Evolutionary conservation across 768 basidiomycete species (phyloP), one percentile per base, ranked within the genome.

Genomic region (Suillus subluteus): DNA sequence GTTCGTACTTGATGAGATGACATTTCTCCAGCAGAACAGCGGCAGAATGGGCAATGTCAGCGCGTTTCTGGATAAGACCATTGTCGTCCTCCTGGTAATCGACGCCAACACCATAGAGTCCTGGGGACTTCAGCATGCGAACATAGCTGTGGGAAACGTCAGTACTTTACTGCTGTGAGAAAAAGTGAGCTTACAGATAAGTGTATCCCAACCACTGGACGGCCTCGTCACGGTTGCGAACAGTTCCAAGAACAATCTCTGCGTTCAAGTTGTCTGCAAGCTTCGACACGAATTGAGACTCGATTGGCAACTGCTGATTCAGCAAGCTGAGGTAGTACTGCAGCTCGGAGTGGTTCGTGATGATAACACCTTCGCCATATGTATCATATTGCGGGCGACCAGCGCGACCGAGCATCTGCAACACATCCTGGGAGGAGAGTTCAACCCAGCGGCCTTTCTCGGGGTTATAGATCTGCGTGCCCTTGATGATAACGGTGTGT

Each of bases 401-500:
- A 3, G 98, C 98, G 71, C 96, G 91, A 58, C 98, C 98, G 3
- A 99, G 89, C 98, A 99, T 99, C 79, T 99, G 98, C 6, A 99
- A 82, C 0, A 99, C 96, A 74, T 99, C 98, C 78, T 99, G 98
- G 1, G 91, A 89, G 1, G 94, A 96, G 7, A 99, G 80, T 76
- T 99, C 98, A 5, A 93, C 91, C 98, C 98, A 99, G 5, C 93
- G 89, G 23, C 98, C 98, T 79, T 99, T 98, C 79, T 98, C 96
- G 0, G 98, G 98, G 77, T 98, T 98, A 80, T 99, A 99, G 68
- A 99, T 96, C 80, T 99, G 96, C 0, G 98, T 99, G n/a, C 98
- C 98, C 77, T 99, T 99, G 84, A 99, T 98, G 81, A 99, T 95
- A 79, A 98, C 97, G 9, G 95, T 92, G 70, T 99, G 98, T 1